Base-by-base conservation (phyloP, 2,329 filamentous ascomycete species). In the Cryphonectria nitschkei region DNA sequence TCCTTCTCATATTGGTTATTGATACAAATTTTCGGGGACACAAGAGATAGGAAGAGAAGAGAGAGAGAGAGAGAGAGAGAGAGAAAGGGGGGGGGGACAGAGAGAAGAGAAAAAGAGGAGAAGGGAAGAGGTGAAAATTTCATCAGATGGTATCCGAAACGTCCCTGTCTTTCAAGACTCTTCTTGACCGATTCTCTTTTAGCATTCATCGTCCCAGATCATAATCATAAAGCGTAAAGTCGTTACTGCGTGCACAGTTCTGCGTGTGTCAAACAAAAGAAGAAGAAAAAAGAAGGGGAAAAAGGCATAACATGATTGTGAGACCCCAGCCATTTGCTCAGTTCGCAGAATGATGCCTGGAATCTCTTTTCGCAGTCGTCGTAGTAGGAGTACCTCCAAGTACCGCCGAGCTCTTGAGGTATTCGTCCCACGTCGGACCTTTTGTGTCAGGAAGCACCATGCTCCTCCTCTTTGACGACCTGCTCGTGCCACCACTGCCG, bases 341-440 rank as follows among this genome's bases (percentile, higher is more conserved):
- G 29, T 61, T 56, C 6, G 68, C 50, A 29, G 67, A 50, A 39
- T 65, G 34, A 32, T 69, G 67, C 26, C 69, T 54, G 1, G 52
- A 39, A 22, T 73, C 54, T 69, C 65, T 72, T 56, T 69, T 67
- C 65, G 54, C 60, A 37, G 67, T 62, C 60, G 68, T 26, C 60
- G 68, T 26, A 37, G 70, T 41, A 13, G 37, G 37, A 39, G 69
- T 63, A 61, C 67, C 56, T 69, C 68, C 68, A 56, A 69, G 54
- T 3, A n/a, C 22, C 63, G 67, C 67, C 64, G 70, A 73, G 6
- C 71, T 73, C 67, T 72, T 74, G 56, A 79, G 62, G 34, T 76
- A 77, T 69, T 80, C 78, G 16, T 76, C 76, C 78, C 78, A 79
- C 22, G 78, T 79, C 68, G 77, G 77, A 3, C 77, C 75, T 65